A percentile compares a stretch with the other conserved stretches of the same genome.
phyloP scores from a whole-genome alignment of 495 filamentous ascomycete species.

The Aspergillus nidulans region DNA sequence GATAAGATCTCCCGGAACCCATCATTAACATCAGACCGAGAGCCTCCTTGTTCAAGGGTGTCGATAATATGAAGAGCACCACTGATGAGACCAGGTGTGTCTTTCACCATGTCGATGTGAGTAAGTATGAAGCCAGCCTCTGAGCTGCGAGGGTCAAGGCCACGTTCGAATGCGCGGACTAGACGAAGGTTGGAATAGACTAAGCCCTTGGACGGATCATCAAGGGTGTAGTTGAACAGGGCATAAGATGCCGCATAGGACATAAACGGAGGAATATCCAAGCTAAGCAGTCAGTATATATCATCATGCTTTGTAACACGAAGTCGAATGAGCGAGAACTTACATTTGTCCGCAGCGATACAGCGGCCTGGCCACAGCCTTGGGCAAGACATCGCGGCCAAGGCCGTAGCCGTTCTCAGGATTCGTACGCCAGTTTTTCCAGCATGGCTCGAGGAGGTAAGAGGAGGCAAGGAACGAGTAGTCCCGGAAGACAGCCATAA shows the following conservation, averaged over 20 bases:
- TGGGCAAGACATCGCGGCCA: slow-evolving; percentile 64
- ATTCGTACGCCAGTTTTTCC: slow-evolving; percentile 59
- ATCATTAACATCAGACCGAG: slow-evolving; percentile 56
- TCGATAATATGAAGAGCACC: slow-evolving; percentile 63
- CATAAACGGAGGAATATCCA: slow-evolving; percentile 73
- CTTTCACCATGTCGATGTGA: slow-evolving; percentile 78
- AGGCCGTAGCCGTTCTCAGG: slow-evolving; percentile 68
- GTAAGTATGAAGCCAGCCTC: slow-evolving; percentile 88
- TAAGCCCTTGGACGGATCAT: slow-evolving; percentile 59
- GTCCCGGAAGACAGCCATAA: slow-evolving; percentile 83
- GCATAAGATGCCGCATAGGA: slow-evolving; percentile 90
- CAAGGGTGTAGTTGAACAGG: slow-evolving; percentile 80
- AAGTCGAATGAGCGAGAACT: slow-evolving; percentile 29
- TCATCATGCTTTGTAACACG: slow-evolving; percentile 1
- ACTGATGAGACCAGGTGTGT: slow-evolving; percentile 66
- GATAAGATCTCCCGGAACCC: slow-evolving; percentile 57
- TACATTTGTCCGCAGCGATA: slow-evolving; percentile 75
- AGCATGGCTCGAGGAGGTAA: slow-evolving; percentile 92
- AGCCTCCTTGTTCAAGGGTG: slow-evolving; percentile 43
- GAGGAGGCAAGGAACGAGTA: slow-evolving; percentile 86
- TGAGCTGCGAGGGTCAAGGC: slow-evolving; percentile 78
- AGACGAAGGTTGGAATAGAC: slow-evolving; percentile 72
- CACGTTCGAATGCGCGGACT: slow-evolving; percentile 83
- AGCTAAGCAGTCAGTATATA: slow-evolving; percentile 19
- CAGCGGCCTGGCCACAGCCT: slow-evolving; percentile 67